phyloP scores from a whole-genome alignment of 1,139 yeast species.

The Debaryomycetaceae sp. region DNA sequence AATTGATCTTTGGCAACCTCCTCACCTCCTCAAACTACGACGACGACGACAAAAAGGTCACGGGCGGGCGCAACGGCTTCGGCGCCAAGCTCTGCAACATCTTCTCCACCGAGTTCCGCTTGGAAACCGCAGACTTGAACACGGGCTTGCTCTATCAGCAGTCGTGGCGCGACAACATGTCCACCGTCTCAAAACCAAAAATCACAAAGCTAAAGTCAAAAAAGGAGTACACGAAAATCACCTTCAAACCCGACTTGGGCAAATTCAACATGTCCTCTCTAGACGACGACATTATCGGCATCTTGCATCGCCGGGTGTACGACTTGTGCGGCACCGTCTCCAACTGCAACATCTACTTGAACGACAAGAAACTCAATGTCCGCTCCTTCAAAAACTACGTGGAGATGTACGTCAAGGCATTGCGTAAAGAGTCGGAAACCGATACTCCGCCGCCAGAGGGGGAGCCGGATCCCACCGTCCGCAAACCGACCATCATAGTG shows the following conservation, averaged over 20 bases:
- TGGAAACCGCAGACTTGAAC: constrained; percentile 81
- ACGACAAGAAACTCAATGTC: constrained; percentile 62
- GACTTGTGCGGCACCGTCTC: constrained; percentile 94
- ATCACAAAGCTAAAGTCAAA: constrained; percentile 52
- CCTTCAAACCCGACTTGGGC: constrained; percentile 79
- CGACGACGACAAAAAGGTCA: constrained; percentile 88
- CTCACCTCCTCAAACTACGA: constrained; percentile 94
- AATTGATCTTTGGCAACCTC: constrained; percentile 89
- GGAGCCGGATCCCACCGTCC: constrained; percentile 15
- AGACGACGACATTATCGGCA: constrained; percentile 75
- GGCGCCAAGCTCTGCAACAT: constrained; percentile 92
- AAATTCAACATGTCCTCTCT: constrained; percentile 77
- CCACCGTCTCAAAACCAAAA: constrained; percentile 62
- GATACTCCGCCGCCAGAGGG: constrained; percentile 7
- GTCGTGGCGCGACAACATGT: constrained; percentile 84
- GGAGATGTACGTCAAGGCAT: constrained; percentile 78
- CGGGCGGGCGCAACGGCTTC: constrained; percentile 98
- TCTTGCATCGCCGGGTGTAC: constrained; percentile 85
- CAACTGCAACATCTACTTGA: constrained; percentile 69
- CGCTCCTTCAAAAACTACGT: constrained; percentile 78
- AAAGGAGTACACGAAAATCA: constrained; percentile 74
- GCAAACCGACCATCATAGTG: constrained; percentile 46
- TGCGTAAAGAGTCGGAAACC: constrained; percentile 26
- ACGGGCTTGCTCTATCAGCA: constrained; percentile 61
- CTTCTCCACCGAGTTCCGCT: constrained; percentile 79